These are phyloP conservation scores for Picea glauca DNA, from an alignment of 75 land plant genomes.

Conservation along the genomic window DNA sequence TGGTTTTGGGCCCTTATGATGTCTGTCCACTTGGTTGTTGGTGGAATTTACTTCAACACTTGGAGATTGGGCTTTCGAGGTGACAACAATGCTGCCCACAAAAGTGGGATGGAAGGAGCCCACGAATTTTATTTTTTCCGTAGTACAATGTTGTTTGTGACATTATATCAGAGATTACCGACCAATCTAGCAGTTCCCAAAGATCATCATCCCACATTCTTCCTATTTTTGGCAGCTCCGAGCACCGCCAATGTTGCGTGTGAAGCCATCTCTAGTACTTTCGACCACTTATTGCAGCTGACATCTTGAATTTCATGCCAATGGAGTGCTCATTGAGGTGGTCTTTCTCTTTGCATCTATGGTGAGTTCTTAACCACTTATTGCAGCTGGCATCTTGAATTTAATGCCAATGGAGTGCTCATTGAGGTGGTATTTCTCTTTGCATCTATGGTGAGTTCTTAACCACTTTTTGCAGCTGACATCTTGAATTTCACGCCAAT, in stretches of 20 bases:
- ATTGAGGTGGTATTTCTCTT: conserved; percentile 39
- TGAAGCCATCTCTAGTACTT: conserved; percentile 56
- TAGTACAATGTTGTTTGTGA: conserved; percentile 66
- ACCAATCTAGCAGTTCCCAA: conserved; percentile 56
- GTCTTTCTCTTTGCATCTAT: too few species aligned
- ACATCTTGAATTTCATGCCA: neutral
- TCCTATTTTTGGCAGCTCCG: too few species aligned
- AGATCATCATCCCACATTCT: too few species aligned
- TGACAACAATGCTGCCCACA: conserved; percentile 35
- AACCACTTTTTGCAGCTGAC: neutral
- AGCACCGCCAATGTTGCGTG: conserved; percentile 72
- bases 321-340: too few species aligned
- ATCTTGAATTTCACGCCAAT: neutral
- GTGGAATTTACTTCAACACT: too few species aligned
- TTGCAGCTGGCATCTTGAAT: neutral
- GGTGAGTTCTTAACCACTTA: neutral
- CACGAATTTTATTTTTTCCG: conserved; percentile 63
- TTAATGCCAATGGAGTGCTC: neutral
- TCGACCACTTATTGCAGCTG: conserved; percentile 16
- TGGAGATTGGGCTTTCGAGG: too few species aligned
- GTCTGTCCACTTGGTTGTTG: too few species aligned
- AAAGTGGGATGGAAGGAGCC: conserved; percentile 65
- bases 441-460: conserved; percentile 46
- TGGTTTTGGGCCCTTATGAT: too few species aligned
- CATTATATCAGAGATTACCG: conserved; percentile 76